Evolutionary conservation across 106 monocot genomes (phyloP).

Genomic region (Platanthera guangdongensis): DNA sequence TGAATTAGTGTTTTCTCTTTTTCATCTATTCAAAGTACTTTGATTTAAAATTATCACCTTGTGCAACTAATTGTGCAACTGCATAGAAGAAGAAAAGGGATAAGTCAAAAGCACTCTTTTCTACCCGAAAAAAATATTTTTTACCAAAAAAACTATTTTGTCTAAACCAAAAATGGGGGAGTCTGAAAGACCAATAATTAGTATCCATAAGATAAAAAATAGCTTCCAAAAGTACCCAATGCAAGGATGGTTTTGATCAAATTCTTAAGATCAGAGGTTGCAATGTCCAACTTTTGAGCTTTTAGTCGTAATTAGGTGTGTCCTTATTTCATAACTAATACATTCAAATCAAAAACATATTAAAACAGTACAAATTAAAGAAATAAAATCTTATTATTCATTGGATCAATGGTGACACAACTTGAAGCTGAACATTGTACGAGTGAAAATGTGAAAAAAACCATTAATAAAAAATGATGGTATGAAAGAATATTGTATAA

Average conservation of each 20-base stretch:
- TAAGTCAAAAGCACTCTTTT: background rate
- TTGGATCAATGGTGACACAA: no score
- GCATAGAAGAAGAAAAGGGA: background rate
- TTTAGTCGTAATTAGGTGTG: slow-evolving; percentile 40
- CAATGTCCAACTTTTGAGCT: slow-evolving; percentile 58
- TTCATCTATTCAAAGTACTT: slow-evolving; percentile 68
- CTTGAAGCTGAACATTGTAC: no score
- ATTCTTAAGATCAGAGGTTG: slow-evolving; percentile 60
- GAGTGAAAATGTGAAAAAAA: no score
- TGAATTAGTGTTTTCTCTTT: slow-evolving; percentile 64
- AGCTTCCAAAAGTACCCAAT: slow-evolving; percentile 37
- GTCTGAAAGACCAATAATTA: background rate
- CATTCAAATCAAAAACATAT: background rate
- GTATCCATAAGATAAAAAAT: background rate
- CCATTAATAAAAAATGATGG: no score
- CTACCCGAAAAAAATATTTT: no score
- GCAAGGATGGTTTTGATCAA: slow-evolving; percentile 58
- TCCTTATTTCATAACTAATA: slow-evolving; percentile 52
- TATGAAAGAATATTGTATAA: no score
- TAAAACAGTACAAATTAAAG: background rate
- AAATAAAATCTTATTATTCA: no score
- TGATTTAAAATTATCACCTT: slow-evolving; percentile 64
- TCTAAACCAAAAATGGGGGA: background rate
- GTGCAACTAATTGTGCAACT: slow-evolving; percentile 31
- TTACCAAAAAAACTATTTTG: no score